Base-by-base conservation (phyloP, 768 basidiomycete species). In the Epithele typhae region DNA sequence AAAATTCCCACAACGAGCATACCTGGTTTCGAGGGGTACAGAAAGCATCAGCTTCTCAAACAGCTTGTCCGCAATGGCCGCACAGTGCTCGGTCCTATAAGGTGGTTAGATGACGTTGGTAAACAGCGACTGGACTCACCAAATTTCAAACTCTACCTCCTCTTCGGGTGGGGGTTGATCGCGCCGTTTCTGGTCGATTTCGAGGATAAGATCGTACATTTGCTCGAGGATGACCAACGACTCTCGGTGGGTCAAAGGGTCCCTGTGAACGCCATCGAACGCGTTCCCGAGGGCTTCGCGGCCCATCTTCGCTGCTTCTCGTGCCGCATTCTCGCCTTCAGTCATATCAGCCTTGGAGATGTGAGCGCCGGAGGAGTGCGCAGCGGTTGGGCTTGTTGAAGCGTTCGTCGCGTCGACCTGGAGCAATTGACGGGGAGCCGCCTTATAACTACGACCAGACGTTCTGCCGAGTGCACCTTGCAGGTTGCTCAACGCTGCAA, bases 391-490 rank as follows among this genome's bases (percentile, higher is more conserved):
- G 40, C 67, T 55, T 15, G 62, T 40, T 33, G 73, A 53, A 10
- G 68, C 57, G 50, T 70, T 67, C 27, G 67, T 61, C 40, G 80
- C 59, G 48, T 90, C 87, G 8, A 98, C 92, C 64, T 98, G 92
- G 4, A 99, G 76, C 21, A 98, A 80, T 51, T 96, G 95, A 34
- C 95, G 80, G 12, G 96, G 96, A n/a, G 94, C 94, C 24, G 93
- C 92, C 58, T 92, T 93, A 61, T 93, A 90, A 50, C 92, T 94
- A 46, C 95, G 75, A 21, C 92, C 87, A 27, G 93, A 91, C 1
- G 94, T 95, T 66, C 86, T 93, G 7, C 96, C 96, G 4, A 99
- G 77, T 7, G 93, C 96, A 45, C 95, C 94, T 70, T 96, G 83
- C 12, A 95, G 75, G 62, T 80, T 89, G 59, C 84, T 82, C 17